Evolutionary conservation across 768 basidiomycete genomes (phyloP), one percentile per base, ranked within the genome.

Genomic region (Boletus rex-veris): DNA sequence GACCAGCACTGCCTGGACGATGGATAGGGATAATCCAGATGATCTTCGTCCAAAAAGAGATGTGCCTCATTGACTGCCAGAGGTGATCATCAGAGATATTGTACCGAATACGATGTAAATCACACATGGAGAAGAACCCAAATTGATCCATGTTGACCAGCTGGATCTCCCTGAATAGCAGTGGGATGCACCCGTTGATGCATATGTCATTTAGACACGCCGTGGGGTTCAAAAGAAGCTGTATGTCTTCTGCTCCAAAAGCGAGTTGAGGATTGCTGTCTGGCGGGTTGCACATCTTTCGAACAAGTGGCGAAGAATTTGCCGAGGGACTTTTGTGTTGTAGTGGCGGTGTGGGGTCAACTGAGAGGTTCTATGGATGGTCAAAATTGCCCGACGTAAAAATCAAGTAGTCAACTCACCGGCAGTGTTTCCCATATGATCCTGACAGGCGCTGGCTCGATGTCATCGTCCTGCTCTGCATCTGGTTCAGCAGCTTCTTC

Each of bases 181-280:
- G 43, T 1, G 46, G 24, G 4, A 59, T 54, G 19, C 55, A 62
- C 1, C 58, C 47, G 16, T 64, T 65, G 12, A 65, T 64, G 7
- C 53, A 59, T 4, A 21, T 26, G 7, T 64, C 56, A 30, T 62
- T 62, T 0, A 64, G 44, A 0, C n/a, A 35, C 0, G 54, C 30
- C 1, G 46, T 55, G 1, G 47, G 50, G 14, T 40, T 51, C 0
- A 26, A 18, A 4, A 64, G 60, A 18, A 65, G 51, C 9, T 21
- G 21, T 21, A 21, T 21, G 21, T 61, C 53, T 0, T 24, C 19
- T 8, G 35, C 1, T 19, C 58, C 48, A 26, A 65, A 62, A 4
- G 18, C n/a, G 7, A 58, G 31, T 4, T 10, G 19, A 5, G 42
- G 52, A n/a, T 55, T 49, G 7, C 30, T 50, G 10, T 49, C 42